Evolutionary conservation across 306 rosid species (phyloP), one percentile per base, ranked within the genome.

Genomic region (Senna siamea): DNA sequence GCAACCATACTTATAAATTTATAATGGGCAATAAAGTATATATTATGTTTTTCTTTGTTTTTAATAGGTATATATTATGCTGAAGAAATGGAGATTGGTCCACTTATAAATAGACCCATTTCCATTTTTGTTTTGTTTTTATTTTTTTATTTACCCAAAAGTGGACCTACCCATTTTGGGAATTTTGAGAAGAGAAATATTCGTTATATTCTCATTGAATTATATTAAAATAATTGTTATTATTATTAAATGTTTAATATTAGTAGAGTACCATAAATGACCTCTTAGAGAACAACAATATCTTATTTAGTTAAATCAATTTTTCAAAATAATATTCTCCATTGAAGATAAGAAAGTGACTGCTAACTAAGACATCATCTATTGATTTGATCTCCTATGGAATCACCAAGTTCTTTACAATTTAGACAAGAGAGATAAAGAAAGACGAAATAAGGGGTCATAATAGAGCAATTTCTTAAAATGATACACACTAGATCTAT

Each of bases 391-490:
- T 59, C 47, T 51, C 58, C 11, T 7, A 15, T 28, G 55, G 59
- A 35, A 1, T 48, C 66, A 72, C 34, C 52, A 56, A 48, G 18
- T 43, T 47, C 7, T 26, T 47, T 4, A 57, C 47, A 58, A 51
- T 58, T 74, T 66, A 82, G 51, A 57, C 70, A 43, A 56, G 73
- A 44, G 14, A 48, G 17, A 51, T n/a, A 6, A 51, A 51, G 5
- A 66, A 74, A 51, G 18, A 70, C 3, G 26, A 67, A 22, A 43
- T 23, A 57, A 76, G 4, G 40, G 30, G 2, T 51, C 1, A 18
- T n/a, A 51, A 17, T 4, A 5, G 6, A 18, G 17, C 19, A 51
- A 51, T 17, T 51, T 51, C 56, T 5, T 17, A 50, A 50, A 50
- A 50, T 50, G n/a, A 10, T 14, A 17, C 2, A 4, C 19, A 50